These are phyloP conservation scores for Piedraia hortae DNA, from an alignment of 2,329 filamentous ascomycete genomes.

Conservation along the genomic window DNA sequence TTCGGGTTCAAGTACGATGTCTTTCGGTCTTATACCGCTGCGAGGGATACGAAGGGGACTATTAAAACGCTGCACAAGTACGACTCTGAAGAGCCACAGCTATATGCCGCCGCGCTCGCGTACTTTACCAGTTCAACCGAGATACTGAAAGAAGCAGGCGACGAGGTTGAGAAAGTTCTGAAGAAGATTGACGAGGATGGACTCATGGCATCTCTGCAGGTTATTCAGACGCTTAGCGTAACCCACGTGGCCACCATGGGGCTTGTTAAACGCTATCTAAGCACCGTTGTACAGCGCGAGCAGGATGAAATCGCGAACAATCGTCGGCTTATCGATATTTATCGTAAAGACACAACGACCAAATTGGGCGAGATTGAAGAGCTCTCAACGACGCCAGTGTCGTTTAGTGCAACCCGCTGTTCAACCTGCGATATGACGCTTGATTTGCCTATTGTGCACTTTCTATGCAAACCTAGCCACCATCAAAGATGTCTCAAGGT, in stretches of 20 bases:
- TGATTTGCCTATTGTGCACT: constrained; percentile 78
- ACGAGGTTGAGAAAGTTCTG: constrained; percentile 57
- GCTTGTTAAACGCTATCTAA: constrained; percentile 80
- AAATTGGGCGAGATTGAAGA: constrained; percentile 57
- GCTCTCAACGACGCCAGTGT: constrained; percentile 49
- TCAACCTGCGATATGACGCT: constrained; percentile 51
- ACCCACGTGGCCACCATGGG: constrained; percentile 84
- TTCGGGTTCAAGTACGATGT: constrained; percentile 82
- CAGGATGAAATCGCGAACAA: constrained; percentile 62
- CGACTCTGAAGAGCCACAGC: constrained; percentile 63
- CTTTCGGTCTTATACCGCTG: constrained; percentile 81
- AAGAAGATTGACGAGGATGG: constrained; percentile 70
- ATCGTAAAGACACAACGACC: constrained; percentile 54
- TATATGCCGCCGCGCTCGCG: constrained; percentile 74
- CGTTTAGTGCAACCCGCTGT: constrained; percentile 78
- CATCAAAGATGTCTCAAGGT: constrained; percentile 68
- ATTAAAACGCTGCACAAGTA: constrained; percentile 80
- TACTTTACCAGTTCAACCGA: constrained; percentile 73
- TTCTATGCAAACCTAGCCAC: constrained; percentile 90
- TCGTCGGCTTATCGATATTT: constrained; percentile 52
- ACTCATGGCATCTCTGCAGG: constrained; percentile 84
- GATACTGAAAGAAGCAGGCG: constrained; percentile 60
- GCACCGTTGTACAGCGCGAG: constrained; percentile 68
- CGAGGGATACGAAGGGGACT: constrained; percentile 71
- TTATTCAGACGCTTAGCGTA: constrained; percentile 66